These are phyloP conservation scores for Cytospora piceicola DNA, from an alignment of 2,329 filamentous ascomycete species.

Conservation along the genomic window DNA sequence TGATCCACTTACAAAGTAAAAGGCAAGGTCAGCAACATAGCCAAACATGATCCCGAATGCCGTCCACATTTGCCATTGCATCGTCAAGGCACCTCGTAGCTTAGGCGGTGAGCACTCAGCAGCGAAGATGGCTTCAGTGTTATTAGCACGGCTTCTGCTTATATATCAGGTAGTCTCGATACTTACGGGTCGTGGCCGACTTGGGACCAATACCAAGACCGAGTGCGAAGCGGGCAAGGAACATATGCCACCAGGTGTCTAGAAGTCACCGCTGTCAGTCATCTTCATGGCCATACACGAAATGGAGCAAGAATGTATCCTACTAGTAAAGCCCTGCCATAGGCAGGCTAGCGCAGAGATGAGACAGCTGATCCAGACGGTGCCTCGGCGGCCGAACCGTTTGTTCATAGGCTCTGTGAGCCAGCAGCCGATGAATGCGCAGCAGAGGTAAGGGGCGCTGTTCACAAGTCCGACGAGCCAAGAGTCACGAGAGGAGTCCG, in stretches of 20 bases:
- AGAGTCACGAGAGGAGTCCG: conserved; percentile 50
- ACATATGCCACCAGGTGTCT: conserved; percentile 66
- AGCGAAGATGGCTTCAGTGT: conserved; percentile 63
- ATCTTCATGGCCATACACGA: not conserved
- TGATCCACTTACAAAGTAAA: conserved; percentile 50
- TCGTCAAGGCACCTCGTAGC: conserved; percentile 70
- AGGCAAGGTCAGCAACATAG: conserved; percentile 63
- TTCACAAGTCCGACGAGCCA: conserved; percentile 64
- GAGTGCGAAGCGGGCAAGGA: conserved; percentile 70
- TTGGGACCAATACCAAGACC: conserved; percentile 74
- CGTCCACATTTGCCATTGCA: conserved; percentile 56
- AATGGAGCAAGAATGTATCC: not conserved
- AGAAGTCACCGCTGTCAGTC: conserved; percentile 36
- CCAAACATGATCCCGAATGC: conserved; percentile 60
- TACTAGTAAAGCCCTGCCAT: conserved; percentile 49
- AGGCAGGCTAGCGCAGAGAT: conserved; percentile 58
- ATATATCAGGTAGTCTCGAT: not conserved
- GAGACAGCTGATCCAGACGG: conserved; percentile 69
- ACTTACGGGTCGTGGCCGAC: conserved; percentile 62
- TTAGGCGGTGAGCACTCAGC: conserved; percentile 68
- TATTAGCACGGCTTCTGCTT: conserved; percentile 12
- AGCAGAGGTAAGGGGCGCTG: conserved; percentile 66
- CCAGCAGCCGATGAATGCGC: conserved; percentile 73
- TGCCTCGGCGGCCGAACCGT: conserved; percentile 70
- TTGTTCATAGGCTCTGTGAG: conserved; percentile 74